Percentiles rank a stretch among this genome's conserved stretches.
Evolutionary conservation across 805 yeast species (phyloP).

Genomic region (Lipomyces yamanashiensis): DNA sequence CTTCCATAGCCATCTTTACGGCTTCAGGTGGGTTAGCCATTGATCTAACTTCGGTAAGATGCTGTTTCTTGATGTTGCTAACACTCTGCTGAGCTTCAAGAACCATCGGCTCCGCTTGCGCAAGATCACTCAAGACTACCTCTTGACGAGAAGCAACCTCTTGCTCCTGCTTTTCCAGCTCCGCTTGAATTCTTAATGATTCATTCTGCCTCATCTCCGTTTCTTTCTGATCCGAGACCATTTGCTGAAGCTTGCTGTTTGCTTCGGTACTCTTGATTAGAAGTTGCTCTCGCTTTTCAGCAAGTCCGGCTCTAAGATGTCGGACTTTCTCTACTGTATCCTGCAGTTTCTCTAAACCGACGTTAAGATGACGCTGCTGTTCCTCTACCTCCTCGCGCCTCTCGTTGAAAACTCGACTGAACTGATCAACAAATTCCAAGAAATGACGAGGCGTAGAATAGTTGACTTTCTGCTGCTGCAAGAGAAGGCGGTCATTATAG

Average conservation of each 20-base stretch:
- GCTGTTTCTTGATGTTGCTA: conserved; percentile 90
- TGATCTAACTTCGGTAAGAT: conserved; percentile 83
- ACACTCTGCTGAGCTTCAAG: conserved; percentile 85
- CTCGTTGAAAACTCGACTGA: conserved; percentile 46
- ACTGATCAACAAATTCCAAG: conserved; percentile 53
- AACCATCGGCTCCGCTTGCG: conserved; percentile 81
- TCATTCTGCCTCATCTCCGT: conserved; percentile 90
- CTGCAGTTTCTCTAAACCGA: conserved; percentile 73
- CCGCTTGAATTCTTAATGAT: conserved; percentile 72
- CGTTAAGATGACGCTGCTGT: conserved; percentile 69
- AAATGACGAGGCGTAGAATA: conserved; percentile 59
- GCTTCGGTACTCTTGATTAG: conserved; percentile 69
- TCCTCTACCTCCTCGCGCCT: conserved; percentile 60
- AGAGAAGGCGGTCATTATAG: conserved; percentile 18
- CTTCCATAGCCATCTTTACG: conserved; percentile 81
- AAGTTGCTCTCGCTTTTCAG: conserved; percentile 57
- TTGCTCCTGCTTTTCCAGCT: conserved; percentile 68
- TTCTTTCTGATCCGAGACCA: conserved; percentile 85
- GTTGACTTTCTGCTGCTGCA: conserved; percentile 18
- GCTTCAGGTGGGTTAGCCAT: conserved; percentile 91
- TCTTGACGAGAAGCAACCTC: conserved; percentile 60
- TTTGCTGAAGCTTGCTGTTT: conserved; percentile 66
- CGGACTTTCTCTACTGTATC: conserved; percentile 79
- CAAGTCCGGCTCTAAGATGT: conserved; percentile 58
- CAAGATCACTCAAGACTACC: conserved; percentile 66